Evolutionary conservation across 768 basidiomycete genomes (phyloP).

Genomic region (Mycena venus): DNA sequence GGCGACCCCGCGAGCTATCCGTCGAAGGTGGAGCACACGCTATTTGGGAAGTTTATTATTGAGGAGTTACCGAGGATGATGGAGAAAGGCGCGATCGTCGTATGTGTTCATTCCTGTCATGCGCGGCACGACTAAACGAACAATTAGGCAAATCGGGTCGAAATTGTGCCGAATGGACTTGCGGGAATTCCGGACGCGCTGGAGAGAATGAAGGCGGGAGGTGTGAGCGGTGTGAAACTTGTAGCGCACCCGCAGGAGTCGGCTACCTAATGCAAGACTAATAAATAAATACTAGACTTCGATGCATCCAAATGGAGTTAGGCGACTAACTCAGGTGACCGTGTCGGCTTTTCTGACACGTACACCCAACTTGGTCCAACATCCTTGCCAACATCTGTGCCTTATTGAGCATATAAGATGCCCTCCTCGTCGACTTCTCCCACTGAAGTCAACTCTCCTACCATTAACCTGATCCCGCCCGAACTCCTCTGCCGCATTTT

Average conservation of each 20-base stretch:
- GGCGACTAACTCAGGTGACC: too few relatives aligned
- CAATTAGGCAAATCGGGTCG: slow-evolving; percentile 46
- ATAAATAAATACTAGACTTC: too few relatives aligned
- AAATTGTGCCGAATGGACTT: slow-evolving; percentile 52
- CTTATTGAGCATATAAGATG: too few relatives aligned
- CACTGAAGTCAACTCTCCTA: too few relatives aligned
- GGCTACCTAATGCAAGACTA: too few relatives aligned
- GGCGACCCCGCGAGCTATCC: background rate
- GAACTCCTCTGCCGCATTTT: too few relatives aligned
- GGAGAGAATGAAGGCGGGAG: slow-evolving; percentile 48
- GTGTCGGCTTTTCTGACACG: too few relatives aligned
- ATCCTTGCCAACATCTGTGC: too few relatives aligned
- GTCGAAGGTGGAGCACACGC: background rate
- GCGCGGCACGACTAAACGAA: background rate
- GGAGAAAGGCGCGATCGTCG: background rate
- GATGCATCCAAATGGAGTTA: too few relatives aligned
- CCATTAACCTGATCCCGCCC: too few relatives aligned
- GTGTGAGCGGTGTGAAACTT: slow-evolving; percentile 55
- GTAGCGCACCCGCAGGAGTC: slow-evolving; percentile 54
- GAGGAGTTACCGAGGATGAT: slow-evolving; percentile 11
- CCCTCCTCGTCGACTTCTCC: too few relatives aligned
- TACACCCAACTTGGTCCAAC: too few relatives aligned
- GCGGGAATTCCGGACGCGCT: slow-evolving; percentile 52
- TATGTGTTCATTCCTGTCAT: background rate
- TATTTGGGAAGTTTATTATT: background rate